Base-by-base conservation (phyloP, 2,329 filamentous ascomycete species). In the Exophiala lecanii-corni region DNA sequence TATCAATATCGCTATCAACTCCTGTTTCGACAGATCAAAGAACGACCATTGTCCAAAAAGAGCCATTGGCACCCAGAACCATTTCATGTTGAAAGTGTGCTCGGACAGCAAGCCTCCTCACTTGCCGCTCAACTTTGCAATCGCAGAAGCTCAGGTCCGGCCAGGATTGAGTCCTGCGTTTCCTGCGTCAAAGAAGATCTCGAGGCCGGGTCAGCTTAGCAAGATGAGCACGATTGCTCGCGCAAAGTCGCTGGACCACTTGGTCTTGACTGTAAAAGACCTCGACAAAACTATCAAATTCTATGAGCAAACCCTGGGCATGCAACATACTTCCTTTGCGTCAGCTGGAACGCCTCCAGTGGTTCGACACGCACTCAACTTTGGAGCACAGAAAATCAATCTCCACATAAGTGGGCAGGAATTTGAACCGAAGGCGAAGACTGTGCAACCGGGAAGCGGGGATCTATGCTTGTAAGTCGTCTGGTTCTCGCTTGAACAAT, bases 351-450 rank as follows among this genome's bases (percentile, higher is more conserved):
- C 64, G 10, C 58, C 66, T 2, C 49, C 57, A 34, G 56, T 55
- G 23, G 58, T 55, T 17, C 70, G 78, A 9, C 69, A 75, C 45
- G 75, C 76, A 0, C 65, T 82, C 12, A 61, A 68, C 3, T 82
- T 81, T 51, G 79, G 77, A 23, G 55, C 51, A 1, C 75, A 79
- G 48, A 82, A 82, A 59, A 75, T 82, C 44, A 82, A 82, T 47
- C 67, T 82, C 2, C 78, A 82, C 54, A 66, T 76, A 50, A 62
- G 64, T 9, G 77, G 76, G 5, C 69, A 68, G 10, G 77, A 81
- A 46, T 81, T 80, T 50, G 74, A 78, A 45, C 78, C 78, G 2
- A 80, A 79, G 55, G 78, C 78, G 0, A 56, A 57, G 3, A 66
- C 61, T 9, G 75, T 76, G 0, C 63, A 73, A 40, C 73, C 75